Conservation (phyloP, 2,329 filamentous ascomycete species). For the Aureobasidium zeae region DNA sequence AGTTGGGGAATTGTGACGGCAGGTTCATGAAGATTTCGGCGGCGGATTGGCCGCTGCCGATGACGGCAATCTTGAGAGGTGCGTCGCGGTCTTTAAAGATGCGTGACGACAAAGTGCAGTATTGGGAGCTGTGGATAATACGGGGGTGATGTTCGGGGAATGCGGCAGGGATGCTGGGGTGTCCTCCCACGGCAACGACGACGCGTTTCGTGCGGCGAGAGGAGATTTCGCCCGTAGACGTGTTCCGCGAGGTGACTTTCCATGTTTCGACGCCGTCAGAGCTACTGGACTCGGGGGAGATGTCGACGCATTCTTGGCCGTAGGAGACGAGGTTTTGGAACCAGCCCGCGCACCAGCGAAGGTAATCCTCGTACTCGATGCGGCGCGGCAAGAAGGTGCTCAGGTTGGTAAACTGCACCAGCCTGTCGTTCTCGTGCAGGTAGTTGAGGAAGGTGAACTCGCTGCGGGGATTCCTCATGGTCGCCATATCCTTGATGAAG, state of each 20-base stretch:
- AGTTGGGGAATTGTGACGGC: conserved; percentile 71
- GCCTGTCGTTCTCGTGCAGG: conserved; percentile 67
- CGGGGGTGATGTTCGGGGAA: conserved; percentile 62
- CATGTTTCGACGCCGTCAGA: conserved; percentile 54
- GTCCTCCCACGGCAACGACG: conserved; percentile 58
- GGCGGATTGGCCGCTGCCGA: conserved; percentile 85
- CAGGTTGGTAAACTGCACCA: conserved; percentile 86
- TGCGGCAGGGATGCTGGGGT: conserved; percentile 59
- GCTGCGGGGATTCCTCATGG: conserved; percentile 75
- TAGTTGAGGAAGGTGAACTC: conserved; percentile 96
- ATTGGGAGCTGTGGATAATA: conserved; percentile 83
- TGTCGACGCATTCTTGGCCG: conserved; percentile 63
- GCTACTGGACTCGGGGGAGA: conserved; percentile 42
- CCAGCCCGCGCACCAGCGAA: conserved; percentile 78
- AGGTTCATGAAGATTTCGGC: conserved; percentile 94
- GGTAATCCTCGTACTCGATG: conserved; percentile 89
- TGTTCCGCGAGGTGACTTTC: conserved; percentile 55
- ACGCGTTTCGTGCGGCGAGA: conserved; percentile 56
- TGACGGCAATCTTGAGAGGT: conserved; percentile 67
- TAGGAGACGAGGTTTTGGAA: conserved; percentile 70
- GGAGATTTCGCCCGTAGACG: conserved; percentile 45
- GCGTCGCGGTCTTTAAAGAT: conserved; percentile 48
- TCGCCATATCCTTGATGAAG: conserved; percentile 92
- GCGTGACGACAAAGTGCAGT: conserved; percentile 54
- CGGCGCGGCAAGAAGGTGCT: conserved; percentile 79